Evolutionary conservation across 1,284 basidiomycete species (phyloP), one percentile per base, ranked within the genome.

Genomic region (Schizophyllum amplum): DNA sequence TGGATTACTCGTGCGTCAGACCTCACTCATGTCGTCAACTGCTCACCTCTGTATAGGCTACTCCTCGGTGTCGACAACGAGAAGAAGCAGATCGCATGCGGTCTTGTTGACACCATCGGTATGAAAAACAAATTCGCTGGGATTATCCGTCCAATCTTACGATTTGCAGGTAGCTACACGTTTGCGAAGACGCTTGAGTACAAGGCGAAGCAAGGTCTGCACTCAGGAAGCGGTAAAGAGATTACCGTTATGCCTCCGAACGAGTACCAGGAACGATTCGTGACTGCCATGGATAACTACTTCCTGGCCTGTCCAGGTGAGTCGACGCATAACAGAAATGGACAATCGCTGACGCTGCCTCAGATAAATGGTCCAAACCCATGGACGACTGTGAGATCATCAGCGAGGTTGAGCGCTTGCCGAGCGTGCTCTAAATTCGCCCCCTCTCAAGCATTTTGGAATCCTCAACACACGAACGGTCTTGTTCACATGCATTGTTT

Each of bases 21-120:
- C 11, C 13, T 54, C 47, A 33, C 24, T 13, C 47, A 48, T 20
- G 46, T 42, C 23, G 21, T 48, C 53, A 4, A 42, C 25, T 49
- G 48, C 6, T 60, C 51, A 53, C 52, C 53, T 20, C 57, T 50
- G 17, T 21, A 0, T 56, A 87, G 84, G 15, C 73, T 88, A 25
- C 72, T 89, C 13, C 73, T 89, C 1, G 85, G 86, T 5, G 72
- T 92, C 9, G 83, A 90, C 63, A 77, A 82, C 55, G 76, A 78
- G 59, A 73, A 72, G 57, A 83, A 82, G 61, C 77, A 86, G 64
- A 82, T 91, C 55, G 79, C 79, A 24, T 87, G 87, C 59, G 88
- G 88, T 0, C 75, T 92, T 0, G 87, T 92, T 4, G 89, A 92
- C 66, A 90, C 87, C 0, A 90, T 92, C 46, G 89, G 87, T 80